Base-by-base conservation (phyloP, 225 moss, liverwort and hornwort species). In the Sphagnum tenellum region DNA sequence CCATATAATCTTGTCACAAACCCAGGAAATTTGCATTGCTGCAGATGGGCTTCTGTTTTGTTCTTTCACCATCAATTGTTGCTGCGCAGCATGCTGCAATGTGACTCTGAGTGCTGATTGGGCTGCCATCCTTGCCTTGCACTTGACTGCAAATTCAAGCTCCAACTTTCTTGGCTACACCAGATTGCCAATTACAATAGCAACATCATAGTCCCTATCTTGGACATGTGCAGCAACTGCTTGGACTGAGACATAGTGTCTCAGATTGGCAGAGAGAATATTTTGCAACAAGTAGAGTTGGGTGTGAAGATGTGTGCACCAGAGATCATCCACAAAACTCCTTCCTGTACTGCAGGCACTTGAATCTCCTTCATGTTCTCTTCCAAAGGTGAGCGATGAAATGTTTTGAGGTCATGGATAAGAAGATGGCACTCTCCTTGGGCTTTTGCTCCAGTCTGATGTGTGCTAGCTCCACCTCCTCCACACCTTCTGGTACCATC, bases 11-110 rank as follows among this genome's bases (percentile, higher is more conserved):
- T 95, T 88, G 71, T 84, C 84, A 74, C 92, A 83, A 48, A 88
- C 91, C 95, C 95, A 95, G 61, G 92, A 95, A 74, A 95, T 92
- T 14, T 89, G 84, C 89, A 95, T 91, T 53, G 95, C 95, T 67
- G 95, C 92, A 29, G 92, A 79, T 49, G 95, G 89, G 75, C 88
- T 82, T 73, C 81, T 89, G 61, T 96, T 87, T 75, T 96, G 92
- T 67, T 91, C 95, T 71, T 96, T 96, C 71, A 89, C 92, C 87
- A 84, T 92, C 71, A 96, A 74, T 44, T 89, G 95, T 76, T 85
- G 88, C 69, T 96, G 86, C 14, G 92, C 95, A 68, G 95, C 95
- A 64, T 77, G 78, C 70, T 89, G 88, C 60, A 96, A 88, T 56
- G 84, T 83, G 69, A 76, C 82, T 64, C 92, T 82, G 60, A 96